Conservation (phyloP, 306 rosid species). For the Sicyos baderoa region DNA sequence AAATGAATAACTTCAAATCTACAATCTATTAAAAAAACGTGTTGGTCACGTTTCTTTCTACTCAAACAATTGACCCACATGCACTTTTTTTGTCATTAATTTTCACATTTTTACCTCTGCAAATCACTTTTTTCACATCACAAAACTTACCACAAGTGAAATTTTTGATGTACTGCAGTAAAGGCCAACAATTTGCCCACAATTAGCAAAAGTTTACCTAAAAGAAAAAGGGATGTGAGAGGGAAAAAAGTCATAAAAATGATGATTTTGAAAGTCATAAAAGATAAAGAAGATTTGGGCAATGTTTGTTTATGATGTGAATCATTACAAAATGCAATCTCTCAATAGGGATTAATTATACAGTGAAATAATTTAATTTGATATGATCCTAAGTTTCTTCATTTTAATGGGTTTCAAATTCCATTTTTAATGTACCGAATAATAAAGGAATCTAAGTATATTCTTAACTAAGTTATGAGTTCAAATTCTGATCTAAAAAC, state of each 20-base stretch:
- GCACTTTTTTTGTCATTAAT: background rate
- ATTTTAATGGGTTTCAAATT: too few relatives aligned
- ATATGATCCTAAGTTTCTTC: too few relatives aligned
- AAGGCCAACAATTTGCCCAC: background rate
- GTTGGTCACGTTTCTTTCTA: background rate
- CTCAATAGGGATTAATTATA: too few relatives aligned
- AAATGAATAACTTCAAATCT: too few relatives aligned
- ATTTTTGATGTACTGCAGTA: background rate
- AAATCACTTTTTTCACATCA: background rate
- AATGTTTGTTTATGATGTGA: background rate
- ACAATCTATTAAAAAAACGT: background rate
- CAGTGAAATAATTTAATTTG: too few relatives aligned
- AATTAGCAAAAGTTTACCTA: background rate
- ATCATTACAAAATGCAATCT: conserved; percentile 9
- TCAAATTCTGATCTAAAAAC: too few relatives aligned
- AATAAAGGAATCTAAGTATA: too few relatives aligned
- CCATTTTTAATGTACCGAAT: too few relatives aligned
- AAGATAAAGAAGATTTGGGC: background rate
- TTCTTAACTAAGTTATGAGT: too few relatives aligned
- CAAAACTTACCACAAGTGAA: background rate
- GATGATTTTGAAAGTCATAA: conserved; percentile 5
- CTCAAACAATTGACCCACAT: background rate
- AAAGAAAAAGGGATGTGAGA: background rate
- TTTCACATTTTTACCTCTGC: background rate
- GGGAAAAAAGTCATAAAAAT: background rate